Conservation (phyloP, 495 filamentous ascomycete genomes). For the Lasiosphaeria hispida region DNA sequence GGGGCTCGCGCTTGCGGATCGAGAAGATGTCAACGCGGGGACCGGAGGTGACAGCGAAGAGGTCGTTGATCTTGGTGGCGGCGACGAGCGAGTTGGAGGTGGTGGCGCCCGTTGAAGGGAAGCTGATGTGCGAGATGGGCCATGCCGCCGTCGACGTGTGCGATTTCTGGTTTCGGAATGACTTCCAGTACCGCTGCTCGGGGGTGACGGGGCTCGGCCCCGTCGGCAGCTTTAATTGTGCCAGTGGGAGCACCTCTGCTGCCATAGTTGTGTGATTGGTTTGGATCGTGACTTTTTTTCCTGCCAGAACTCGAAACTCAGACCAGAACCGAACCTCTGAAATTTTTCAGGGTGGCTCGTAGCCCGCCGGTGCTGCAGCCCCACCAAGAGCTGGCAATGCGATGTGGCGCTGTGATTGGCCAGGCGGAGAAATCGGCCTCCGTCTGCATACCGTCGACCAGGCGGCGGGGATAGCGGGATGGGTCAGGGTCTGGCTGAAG, state of each 20-base stretch:
- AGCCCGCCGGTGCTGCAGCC: not conserved
- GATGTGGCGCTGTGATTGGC: not conserved
- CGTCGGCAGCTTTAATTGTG: constrained; percentile 76
- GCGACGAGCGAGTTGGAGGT: constrained; percentile 42
- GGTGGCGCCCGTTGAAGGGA: constrained; percentile 55
- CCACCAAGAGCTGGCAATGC: not conserved
- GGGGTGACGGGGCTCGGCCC: constrained; percentile 72
- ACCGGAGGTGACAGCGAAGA: constrained; percentile 89
- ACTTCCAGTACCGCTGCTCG: constrained; percentile 90
- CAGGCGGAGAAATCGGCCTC: not conserved
- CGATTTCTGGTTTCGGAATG: constrained; percentile 82
- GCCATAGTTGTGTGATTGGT: constrained; percentile 61
- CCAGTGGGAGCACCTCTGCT: constrained; percentile 77
- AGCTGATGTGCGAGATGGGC: constrained; percentile 84
- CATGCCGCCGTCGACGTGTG: constrained; percentile 82
- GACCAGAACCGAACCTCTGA: not conserved
- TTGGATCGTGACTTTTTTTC: not conserved
- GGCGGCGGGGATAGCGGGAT: no score
- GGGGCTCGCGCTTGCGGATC: constrained; percentile 78
- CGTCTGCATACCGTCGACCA: no score
- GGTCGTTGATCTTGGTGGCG: constrained; percentile 56
- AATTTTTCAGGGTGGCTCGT: no score
- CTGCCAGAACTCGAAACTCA: not conserved
- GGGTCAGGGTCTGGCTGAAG: no score
- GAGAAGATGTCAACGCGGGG: constrained; percentile 90